Evolutionary conservation across 2,329 filamentous ascomycete species (phyloP).

Genomic region (Xylaria multiplex): DNA sequence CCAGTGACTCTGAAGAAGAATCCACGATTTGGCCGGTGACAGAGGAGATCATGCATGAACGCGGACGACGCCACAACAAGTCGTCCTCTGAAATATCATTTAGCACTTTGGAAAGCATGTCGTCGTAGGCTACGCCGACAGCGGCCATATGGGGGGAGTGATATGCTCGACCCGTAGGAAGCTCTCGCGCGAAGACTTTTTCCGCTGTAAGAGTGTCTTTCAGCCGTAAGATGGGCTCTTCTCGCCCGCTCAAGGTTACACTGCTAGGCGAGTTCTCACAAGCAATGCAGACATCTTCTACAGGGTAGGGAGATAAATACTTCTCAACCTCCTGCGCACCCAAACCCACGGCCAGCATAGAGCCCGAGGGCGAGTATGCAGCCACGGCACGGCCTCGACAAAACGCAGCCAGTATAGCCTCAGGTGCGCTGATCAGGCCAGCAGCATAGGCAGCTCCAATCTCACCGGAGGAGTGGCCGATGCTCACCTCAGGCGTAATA

Average conservation of each 20-base stretch:
- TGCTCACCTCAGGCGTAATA: slow-evolving; percentile 49
- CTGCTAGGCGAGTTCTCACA: slow-evolving; percentile 53
- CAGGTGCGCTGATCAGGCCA: slow-evolving; percentile 41
- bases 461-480: slow-evolving; percentile 54
- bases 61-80: slow-evolving; percentile 31
- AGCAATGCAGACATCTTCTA: slow-evolving; percentile 50
- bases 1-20: slow-evolving; percentile 14
- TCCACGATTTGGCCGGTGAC: slow-evolving; percentile 38
- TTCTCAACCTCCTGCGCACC: slow-evolving; percentile 40
- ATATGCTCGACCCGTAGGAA: slow-evolving; percentile 55
- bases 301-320: slow-evolving; percentile 29
- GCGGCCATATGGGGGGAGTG: slow-evolving; percentile 55
- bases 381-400: slow-evolving; percentile 41
- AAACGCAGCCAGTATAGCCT: slow-evolving; percentile 45
- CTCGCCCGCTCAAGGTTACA: slow-evolving; percentile 60
- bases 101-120: slow-evolving; percentile 24
- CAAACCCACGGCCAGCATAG: slow-evolving; percentile 50
- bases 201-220: slow-evolving; percentile 53
- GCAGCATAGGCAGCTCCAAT: slow-evolving; percentile 57
- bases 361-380: slow-evolving; percentile 33
- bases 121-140: slow-evolving; percentile 50
- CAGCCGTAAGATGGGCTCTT: slow-evolving; percentile 54
- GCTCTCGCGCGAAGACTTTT: slow-evolving; percentile 59
- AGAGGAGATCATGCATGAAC: slow-evolving; percentile 40
- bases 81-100: slow-evolving; percentile 33